Conservation (phyloP, 176 grass and related monocot species). For the Cenchrus americanus region DNA sequence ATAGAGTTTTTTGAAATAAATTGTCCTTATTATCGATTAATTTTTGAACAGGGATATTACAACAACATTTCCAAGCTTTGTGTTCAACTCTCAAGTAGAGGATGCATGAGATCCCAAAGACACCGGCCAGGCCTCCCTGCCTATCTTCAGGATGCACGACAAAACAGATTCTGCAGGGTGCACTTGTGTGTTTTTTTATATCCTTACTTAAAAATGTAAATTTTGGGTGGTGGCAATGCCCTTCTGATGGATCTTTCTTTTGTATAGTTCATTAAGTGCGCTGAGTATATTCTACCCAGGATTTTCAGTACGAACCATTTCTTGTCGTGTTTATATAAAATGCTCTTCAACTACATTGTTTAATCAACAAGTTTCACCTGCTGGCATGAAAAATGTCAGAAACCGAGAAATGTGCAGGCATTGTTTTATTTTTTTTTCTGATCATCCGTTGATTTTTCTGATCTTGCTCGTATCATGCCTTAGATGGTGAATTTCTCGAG, state of each 20-base stretch:
- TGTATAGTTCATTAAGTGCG: conserved; percentile 34
- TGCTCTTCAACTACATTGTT: conserved; percentile 1
- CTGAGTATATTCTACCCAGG: conserved; percentile 11
- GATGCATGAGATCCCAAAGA: conserved; percentile 39
- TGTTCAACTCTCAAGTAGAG: conserved; percentile 65
- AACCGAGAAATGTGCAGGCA: not conserved
- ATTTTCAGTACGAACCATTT: conserved; percentile 19
- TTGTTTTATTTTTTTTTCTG: not conserved
- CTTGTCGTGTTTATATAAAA: conserved; percentile 18
- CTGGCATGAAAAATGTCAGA: not conserved
- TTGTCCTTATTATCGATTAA: conserved; percentile 12
- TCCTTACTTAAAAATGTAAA: conserved; percentile 36
- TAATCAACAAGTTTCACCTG: not conserved
- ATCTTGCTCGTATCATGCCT: not conserved
- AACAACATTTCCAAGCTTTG: conserved; percentile 64
- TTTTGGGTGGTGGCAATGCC: not conserved
- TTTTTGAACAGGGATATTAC: conserved; percentile 63
- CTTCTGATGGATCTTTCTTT: conserved; percentile 17
- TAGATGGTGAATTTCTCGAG: not conserved
- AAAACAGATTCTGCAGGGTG: conserved; percentile 16
- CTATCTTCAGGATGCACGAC: not conserved
- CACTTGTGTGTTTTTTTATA: conserved; percentile 37
- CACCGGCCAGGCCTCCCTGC: not conserved
- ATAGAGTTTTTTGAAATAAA: not conserved
- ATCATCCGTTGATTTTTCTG: not conserved